Evolutionary conservation across 768 basidiomycete species (phyloP), one percentile per base, ranked within the genome.

Genomic region (Boletus rubescentipes): DNA sequence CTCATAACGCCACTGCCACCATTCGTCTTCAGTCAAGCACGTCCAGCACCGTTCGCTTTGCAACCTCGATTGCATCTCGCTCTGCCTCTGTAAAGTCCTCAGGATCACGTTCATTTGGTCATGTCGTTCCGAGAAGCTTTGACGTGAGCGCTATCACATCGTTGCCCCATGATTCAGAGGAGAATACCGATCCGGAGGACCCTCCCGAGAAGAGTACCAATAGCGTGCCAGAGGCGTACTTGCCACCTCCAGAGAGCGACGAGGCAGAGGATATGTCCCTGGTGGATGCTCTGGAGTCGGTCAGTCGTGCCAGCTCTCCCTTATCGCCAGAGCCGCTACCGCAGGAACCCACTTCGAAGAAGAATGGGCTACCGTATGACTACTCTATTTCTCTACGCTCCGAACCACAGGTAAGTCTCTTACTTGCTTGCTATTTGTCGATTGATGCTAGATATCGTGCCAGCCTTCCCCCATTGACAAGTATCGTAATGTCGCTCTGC

Each of bases 381-480:
- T 84, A 83, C 59, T 82, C 85, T 14, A 66, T 80, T 46, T 81
- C 81, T 60, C 68, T 89, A 30, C 80, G 77, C 45, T 78, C 86
- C 5, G 86, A 88, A 57, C 73, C 80, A 40, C 80, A 83, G 74
- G 87, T 82, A 58, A 40, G 75, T 67, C 30, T 40, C 39, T 41
- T 41, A 30, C 41, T 35, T 30, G 46, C 40, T 35, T 16, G 26
- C 4, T 5, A 38, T 18, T 46, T 46, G n/a, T 57, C n/a, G 18
- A 34, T 34, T 23, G 30, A 54, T 42, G 31, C 11, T 18, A 54
- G 15, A 29, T n/a, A 43, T 39, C n/a, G 2, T 3, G n/a, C 21
- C n/a, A 89, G 86, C 70, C 75, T 12, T 86, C 86, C 12, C 83
- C 85, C 12, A 75, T 78, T 38, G 78, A 84, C 56, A 86, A 80